These are phyloP conservation scores for Tuber magnatum DNA, from an alignment of 495 filamentous ascomycete genomes.

Conservation along the genomic window DNA sequence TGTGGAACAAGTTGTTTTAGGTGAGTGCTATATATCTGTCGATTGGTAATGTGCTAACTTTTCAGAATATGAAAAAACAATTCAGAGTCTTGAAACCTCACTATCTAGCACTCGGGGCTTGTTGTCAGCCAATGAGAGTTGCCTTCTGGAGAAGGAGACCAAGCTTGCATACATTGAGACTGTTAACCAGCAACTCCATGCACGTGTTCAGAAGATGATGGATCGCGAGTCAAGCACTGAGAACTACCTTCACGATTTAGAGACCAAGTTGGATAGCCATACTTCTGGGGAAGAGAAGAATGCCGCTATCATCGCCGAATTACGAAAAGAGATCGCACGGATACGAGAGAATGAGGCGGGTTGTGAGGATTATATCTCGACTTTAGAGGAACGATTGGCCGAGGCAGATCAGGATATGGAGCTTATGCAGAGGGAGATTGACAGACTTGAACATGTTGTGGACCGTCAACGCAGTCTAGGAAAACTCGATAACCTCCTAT, in stretches of 20 bases:
- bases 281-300: slow-evolving; percentile 91
- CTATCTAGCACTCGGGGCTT: slow-evolving; percentile 82
- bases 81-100: slow-evolving; percentile 84
- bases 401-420: slow-evolving; percentile 95
- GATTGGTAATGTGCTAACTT: slow-evolving; percentile 1
- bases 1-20: slow-evolving; percentile 84
- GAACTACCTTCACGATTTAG: slow-evolving; percentile 82
- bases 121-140: slow-evolving; percentile 74
- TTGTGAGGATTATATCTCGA: slow-evolving; percentile 94
- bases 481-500: slow-evolving; percentile 83
- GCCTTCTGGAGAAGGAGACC: slow-evolving; percentile 83
- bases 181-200: slow-evolving; percentile 79
- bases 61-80: slow-evolving; percentile 92
- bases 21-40: slow-evolving; percentile 9
- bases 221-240: slow-evolving; percentile 87
- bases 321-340: slow-evolving; percentile 86
- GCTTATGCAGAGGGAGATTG: slow-evolving; percentile 91
- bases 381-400: slow-evolving; percentile 88
- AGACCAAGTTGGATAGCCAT: slow-evolving; percentile 79
- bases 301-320: slow-evolving; percentile 68
- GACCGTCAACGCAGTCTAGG: slow-evolving; percentile 92
- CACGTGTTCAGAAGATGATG: slow-evolving; percentile 76
- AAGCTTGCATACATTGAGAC: slow-evolving; percentile 88
- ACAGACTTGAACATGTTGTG: slow-evolving; percentile 86
- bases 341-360: slow-evolving; percentile 81